phyloP scores from a whole-genome alignment of 2,329 filamentous ascomycete species.

The Graphilbum fragrans region DNA sequence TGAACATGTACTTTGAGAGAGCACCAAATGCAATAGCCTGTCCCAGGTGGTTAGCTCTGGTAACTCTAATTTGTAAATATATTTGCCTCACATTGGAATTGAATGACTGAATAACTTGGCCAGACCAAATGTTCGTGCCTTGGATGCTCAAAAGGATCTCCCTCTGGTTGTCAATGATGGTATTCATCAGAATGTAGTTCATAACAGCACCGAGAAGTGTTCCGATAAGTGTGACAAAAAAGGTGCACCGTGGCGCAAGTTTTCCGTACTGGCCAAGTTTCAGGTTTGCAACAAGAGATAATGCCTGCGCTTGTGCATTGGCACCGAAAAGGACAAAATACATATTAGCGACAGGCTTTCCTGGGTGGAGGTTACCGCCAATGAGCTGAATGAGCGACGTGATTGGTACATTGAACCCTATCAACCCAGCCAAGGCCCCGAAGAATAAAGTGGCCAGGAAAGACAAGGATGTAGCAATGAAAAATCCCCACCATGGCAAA shows the following conservation, averaged over 20 bases:
- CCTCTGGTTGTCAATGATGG: conserved; percentile 22
- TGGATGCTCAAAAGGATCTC: conserved; percentile 21
- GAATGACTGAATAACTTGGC: conserved; percentile 23
- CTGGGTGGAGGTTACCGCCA: conserved; percentile 31
- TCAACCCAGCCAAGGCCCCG: conserved; percentile 22
- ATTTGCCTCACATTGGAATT: conserved; percentile 15
- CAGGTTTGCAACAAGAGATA: conserved; percentile 20
- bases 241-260: conserved; percentile 27
- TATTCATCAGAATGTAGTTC: conserved; percentile 32
- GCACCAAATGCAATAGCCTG: conserved; percentile 16
- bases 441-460: conserved; percentile 24
- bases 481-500: conserved; percentile 28
- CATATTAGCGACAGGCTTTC: conserved; percentile 26
- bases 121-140: conserved; percentile 27
- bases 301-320: conserved; percentile 20
- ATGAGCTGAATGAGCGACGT: conserved; percentile 28
- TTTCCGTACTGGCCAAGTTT: conserved; percentile 26
- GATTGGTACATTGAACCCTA: conserved; percentile 27
- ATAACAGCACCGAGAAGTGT: conserved; percentile 21
- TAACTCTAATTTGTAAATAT: background rate
- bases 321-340: conserved; percentile 27
- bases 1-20: conserved; percentile 22
- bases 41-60: background rate
- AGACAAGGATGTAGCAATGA: conserved; percentile 23
- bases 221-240: conserved; percentile 25